phyloP scores from a whole-genome alignment of 2,329 filamentous ascomycete genomes.

The Sclerotinia nivalis region DNA sequence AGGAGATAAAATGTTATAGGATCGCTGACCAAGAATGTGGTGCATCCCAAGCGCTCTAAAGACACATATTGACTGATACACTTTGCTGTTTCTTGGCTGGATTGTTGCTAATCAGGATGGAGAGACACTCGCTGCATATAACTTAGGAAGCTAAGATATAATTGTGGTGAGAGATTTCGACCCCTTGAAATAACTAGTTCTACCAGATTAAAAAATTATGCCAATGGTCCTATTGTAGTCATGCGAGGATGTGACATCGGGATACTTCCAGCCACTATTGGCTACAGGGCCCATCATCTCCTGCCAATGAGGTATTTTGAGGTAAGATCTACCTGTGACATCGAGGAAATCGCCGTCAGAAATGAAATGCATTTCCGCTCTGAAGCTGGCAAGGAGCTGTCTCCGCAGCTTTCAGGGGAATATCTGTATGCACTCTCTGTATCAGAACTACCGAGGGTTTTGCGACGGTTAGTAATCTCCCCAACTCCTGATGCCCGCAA shows the following conservation, averaged over 20 bases:
- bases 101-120: not conserved
- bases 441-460: not conserved
- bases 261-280: not conserved
- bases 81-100: not conserved
- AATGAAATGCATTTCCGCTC: not conserved
- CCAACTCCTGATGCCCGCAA: not conserved
- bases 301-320: conserved; percentile 10
- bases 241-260: not conserved
- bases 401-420: no score
- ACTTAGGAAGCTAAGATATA: not conserved
- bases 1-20: not conserved
- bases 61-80: not conserved
- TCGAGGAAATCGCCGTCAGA: not conserved
- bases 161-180: conserved; percentile 1
- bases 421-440: not conserved
- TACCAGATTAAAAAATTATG: conserved; percentile 12
- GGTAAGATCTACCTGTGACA: not conserved
- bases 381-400: not conserved
- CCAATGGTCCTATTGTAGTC: conserved; percentile 12
- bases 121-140: conserved; percentile 12
- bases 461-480: not conserved
- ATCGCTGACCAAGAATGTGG: conserved; percentile 7
- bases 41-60: not conserved
- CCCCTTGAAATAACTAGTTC: not conserved
- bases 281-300: not conserved